Base-by-base conservation (phyloP, 2,329 filamentous ascomycete genomes). In the Penicillium sp. region DNA sequence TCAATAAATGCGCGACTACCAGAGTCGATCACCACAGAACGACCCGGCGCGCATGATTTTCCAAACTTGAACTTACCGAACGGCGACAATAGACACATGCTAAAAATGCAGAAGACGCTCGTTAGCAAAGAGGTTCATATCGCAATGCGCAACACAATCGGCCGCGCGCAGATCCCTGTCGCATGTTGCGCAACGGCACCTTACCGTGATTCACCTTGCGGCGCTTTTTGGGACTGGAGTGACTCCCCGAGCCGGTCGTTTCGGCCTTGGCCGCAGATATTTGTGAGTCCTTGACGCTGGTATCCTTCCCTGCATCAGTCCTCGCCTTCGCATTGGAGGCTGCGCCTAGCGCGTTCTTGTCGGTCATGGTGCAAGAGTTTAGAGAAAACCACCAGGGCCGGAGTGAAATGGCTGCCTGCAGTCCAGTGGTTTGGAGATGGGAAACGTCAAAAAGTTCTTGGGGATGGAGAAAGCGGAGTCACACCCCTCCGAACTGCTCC, bases 141-240 rank as follows among this genome's bases (percentile, higher is more conserved):
- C 48, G 49, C 40, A 54, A 54, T 58, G 54, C 58, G 55, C 61
- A 55, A 45, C 48, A 41, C 41, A 47, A 45, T 43, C 41, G 54
- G 34, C 47, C 46, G 49, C 57, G 56, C 52, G 50, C 50, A 55
- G 44, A 66, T 62, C 62, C 67, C 63, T 63, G 60, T 63, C 60
- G 58, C 55, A 64, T 62, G 60, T 55, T 57, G 63, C 51, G 57
- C 59, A 61, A 61, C 56, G 57, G 57, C 61, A 60, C 63, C 86
- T 78, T 84, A 92, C 89, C 89, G 78, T 93, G 89, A 79, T 92
- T 92, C 65, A 93, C 89, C 79, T 93, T 93, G 80, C 89, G 88
- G 77, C 89, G 83, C 81, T 92, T 92, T 79, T 90, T 92, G 45
- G 88, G 86, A 72, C 85, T 89, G 53, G 72, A 62, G 55, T 72